Base-by-base conservation (phyloP, 169 alveolate genomes). In the Plasmodium relictum region DNA sequence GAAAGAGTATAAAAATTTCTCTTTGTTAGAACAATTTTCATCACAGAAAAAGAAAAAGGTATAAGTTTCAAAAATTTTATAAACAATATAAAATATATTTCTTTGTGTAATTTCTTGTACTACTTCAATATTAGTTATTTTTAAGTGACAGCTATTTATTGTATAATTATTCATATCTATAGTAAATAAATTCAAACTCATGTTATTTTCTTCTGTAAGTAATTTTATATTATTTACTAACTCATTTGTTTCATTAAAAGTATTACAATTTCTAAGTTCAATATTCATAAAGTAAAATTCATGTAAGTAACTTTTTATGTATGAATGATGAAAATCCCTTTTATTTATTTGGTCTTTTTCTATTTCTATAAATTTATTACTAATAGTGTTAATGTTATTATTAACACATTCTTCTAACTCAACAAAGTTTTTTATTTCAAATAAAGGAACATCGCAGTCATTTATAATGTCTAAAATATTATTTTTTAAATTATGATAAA, bases 1-100 rank as follows among this genome's bases (percentile, higher is more conserved):
- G 8, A 80, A 41, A 12, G 90, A 80, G 45, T 80, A 80, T 1
- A 68, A 50, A n/a, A 80, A 80, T 66, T 80, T 80, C 31, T 80
- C 80, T 80, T 59, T 80, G n/a, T 14, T 50, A 10, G 61, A 50
- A 22, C 72, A 14, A 8, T 50, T 74, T 18, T 63, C n/a, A 22
- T 80, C 44, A 10, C 90, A 80, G 14, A 66, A n/a, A 44, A 31
- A 80, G 59, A 80, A 80, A 12, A 52, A 48, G 10, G 90, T 80
- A 9, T 66, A 80, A 6, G 90, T 66, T 44, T 80, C 90, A 12
- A 59, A 20, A 14, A 70, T 68, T 58, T 80, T 80, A 39, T 80
- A 80, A 50, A 80, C 37, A 41, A 14, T 48, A 80, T 80, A 80
- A 68, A 66, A 66, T 18, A 80, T 65, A 20, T 41, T 10, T 7